Base-by-base conservation (phyloP, 495 filamentous ascomycete genomes). In the Penicillium dipodomyicola region DNA sequence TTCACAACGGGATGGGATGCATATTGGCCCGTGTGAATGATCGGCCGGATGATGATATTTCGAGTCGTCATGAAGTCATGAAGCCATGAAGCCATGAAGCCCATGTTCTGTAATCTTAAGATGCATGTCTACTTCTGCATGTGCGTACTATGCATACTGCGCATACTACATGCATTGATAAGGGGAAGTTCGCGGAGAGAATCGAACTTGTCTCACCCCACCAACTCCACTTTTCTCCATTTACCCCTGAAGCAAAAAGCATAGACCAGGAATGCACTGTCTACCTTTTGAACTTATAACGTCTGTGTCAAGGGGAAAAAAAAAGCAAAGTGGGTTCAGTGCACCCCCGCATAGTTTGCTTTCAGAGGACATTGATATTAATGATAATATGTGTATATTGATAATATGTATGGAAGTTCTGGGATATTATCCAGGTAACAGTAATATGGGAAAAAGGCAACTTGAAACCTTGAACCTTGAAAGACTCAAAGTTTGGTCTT, bases 1-100 rank as follows among this genome's bases (percentile, higher is more conserved):
- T 65, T 65, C 63, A 64, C 54, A 58, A 58, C 54, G 57, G 64
- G 54, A 64, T 57, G 58, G 58, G 52, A 61, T 63, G 41, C 56
- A 67, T 51, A 47, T 45, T 65, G 59, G 65, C 49, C 59, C 59
- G 62, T 63, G 63, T 65, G 55, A 47, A 46, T 57, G 57, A 58
- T 62, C 56, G 41, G 17, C 51, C 33, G 46, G n/a, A 49, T 32
- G 8, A 51, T 23, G 30, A 37, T 53, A 20, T 30, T 42, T 50
- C 30, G 30, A 12, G 30, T 25, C 23, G 11, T 8, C 19, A 35
- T 35, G 33, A 35, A 35, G 33, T 5, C 12, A 35, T 15, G 15
- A 12, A 14, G 17, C 5, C 19, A 25, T 39, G 35, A 9, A 39
- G 35, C 15, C 15, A 17, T 39, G 35, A 7, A n/a, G 14, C 15